phyloP scores from a whole-genome alignment of 73 alveolate genomes.

The Paramecium octaurelia region DNA sequence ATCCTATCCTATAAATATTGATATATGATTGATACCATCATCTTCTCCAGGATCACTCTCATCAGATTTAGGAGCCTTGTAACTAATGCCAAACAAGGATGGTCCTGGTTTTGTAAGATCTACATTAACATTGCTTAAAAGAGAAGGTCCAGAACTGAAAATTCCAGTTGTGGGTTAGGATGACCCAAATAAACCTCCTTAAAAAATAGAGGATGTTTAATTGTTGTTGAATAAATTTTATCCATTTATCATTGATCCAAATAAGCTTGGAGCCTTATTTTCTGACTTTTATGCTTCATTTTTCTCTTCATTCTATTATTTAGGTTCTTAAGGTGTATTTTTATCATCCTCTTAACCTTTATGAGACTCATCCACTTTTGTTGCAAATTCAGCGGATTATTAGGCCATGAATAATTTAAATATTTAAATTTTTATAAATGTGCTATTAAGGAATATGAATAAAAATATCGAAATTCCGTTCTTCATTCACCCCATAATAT shows the following conservation, averaged over 20 bases:
- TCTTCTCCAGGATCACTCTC: slow-evolving; percentile 23
- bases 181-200: background rate
- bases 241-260: background rate
- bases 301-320: background rate
- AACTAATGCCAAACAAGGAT: background rate
- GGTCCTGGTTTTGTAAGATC: slow-evolving; percentile 35
- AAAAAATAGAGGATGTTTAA: background rate
- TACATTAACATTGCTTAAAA: background rate
- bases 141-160: background rate
- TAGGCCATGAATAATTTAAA: slow-evolving; percentile 25
- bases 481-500: background rate
- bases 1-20: background rate
- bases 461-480: background rate
- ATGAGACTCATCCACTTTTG: background rate
- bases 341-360: slow-evolving; percentile 11
- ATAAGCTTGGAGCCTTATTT: background rate
- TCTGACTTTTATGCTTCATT: background rate
- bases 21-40: background rate
- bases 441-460: background rate
- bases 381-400: background rate
- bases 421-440: background rate
- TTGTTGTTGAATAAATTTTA: background rate
- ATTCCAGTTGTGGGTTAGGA: background rate
- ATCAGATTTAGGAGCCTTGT: background rate
- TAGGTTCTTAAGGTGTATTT: background rate